Percentiles rank a stretch among this genome's conserved stretches.
Conservation (phyloP, 108 stramenopile species). For the Cylindrotheca fusiformis region DNA sequence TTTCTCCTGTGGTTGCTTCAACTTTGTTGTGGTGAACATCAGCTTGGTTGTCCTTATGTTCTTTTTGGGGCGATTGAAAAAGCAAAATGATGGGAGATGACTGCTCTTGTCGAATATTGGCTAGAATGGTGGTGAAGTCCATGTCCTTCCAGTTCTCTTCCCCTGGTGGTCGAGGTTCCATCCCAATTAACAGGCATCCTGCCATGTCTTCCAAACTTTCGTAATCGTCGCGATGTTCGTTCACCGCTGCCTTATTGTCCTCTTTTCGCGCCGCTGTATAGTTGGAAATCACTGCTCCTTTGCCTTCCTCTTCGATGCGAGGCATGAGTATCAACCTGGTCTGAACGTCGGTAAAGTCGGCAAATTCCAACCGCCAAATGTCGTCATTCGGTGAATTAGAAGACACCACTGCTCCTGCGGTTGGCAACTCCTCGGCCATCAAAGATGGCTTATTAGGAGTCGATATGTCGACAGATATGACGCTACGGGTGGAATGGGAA, state of each 20-base stretch:
- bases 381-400: not conserved
- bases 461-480: not conserved
- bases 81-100: slow-evolving; percentile 14
- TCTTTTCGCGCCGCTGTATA: slow-evolving; percentile 1
- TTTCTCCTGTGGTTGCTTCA: not conserved
- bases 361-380: slow-evolving; percentile 11
- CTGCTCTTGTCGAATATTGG: slow-evolving; percentile 19
- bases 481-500: not conserved
- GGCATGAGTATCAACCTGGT: slow-evolving; percentile 40
- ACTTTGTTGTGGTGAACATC: not conserved
- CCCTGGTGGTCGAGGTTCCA: not conserved
- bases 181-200: slow-evolving; percentile 16
- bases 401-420: not conserved
- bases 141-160: slow-evolving; percentile 9
- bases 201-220: not conserved
- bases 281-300: slow-evolving; percentile 26
- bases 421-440: too few relatives aligned
- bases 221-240: slow-evolving; percentile 5
- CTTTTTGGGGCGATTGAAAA: slow-evolving; percentile 8
- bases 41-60: not conserved
- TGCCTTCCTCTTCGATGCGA: slow-evolving; percentile 33
- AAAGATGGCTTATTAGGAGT: not conserved
- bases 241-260: slow-evolving; percentile 2
- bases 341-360: slow-evolving; percentile 34
- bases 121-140: slow-evolving; percentile 36